Evolutionary conservation across 2,329 filamentous ascomycete species (phyloP).

Genomic region (Xylariaceae sp.): DNA sequence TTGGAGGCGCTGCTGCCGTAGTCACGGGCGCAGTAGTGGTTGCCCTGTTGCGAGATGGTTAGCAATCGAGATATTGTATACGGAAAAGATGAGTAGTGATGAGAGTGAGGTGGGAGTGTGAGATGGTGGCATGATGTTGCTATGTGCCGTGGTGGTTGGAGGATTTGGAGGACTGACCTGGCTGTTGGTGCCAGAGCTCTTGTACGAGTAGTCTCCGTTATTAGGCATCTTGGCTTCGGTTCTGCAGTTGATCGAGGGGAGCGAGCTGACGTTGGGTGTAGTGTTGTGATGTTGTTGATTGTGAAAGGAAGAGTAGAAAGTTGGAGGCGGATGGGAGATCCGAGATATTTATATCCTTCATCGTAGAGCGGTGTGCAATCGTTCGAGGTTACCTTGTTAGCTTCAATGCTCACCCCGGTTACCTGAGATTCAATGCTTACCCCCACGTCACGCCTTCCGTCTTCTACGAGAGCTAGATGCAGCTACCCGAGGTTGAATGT

Average conservation of each 20-base stretch:
- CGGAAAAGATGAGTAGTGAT: no score
- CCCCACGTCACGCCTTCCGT: background rate
- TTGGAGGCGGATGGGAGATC: background rate
- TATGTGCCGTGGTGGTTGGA: background rate
- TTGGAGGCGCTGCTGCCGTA: conserved; percentile 55
- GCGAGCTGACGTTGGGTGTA: no score
- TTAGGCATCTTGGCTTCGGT: conserved; percentile 24
- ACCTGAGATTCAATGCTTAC: background rate
- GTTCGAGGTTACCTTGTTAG: background rate
- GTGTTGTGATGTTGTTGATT: background rate
- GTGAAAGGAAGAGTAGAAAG: background rate
- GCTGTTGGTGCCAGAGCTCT: conserved; percentile 57
- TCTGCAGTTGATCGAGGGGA: background rate
- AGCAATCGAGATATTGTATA: background rate
- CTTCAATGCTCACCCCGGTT: background rate
- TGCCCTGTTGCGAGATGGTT: conserved; percentile 46
- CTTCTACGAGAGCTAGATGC: background rate
- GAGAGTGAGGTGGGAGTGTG: no score
- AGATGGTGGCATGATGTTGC: no score
- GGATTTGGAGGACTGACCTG: conserved; percentile 43
- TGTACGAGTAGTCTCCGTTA: conserved; percentile 38
- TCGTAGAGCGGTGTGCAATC: no score
- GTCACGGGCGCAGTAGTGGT: conserved; percentile 63
- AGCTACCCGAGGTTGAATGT: background rate
- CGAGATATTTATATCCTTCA: background rate